These are phyloP conservation scores for Erythrophleum fordii DNA, from an alignment of 306 rosid genomes.

Conservation along the genomic window DNA sequence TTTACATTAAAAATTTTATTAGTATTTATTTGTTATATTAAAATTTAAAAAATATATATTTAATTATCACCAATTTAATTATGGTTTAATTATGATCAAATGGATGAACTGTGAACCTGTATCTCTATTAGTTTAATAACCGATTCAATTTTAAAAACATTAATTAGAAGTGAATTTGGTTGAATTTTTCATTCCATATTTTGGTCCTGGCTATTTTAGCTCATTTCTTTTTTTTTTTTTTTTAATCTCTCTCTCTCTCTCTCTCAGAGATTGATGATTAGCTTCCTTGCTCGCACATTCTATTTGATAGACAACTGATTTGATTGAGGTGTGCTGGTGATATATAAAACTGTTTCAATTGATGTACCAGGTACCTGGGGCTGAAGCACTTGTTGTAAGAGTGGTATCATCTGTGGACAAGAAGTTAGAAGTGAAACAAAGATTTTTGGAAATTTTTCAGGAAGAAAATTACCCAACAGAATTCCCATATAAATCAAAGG, in stretches of 20 bases:
- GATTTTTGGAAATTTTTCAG: constrained; percentile 89
- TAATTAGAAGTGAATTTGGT: neutral
- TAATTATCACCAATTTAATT: too few species aligned
- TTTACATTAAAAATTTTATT: too few species aligned
- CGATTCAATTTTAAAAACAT: too few species aligned
- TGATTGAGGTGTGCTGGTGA: neutral
- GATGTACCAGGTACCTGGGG: constrained; percentile 83
- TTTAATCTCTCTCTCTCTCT: neutral
- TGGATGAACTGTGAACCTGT: too few species aligned
- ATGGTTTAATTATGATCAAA: too few species aligned
- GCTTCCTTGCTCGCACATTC: neutral
- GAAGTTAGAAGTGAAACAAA: constrained; percentile 92
- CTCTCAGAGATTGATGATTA: constrained; percentile 10
- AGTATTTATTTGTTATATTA: too few species aligned
- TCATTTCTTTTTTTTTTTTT: neutral
- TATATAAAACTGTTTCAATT: constrained; percentile 27
- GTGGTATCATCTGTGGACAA: constrained; percentile 98
- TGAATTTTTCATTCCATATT: neutral
- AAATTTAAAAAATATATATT: too few species aligned
- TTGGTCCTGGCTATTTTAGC: neutral
- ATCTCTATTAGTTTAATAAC: too few species aligned
- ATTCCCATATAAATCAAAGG: constrained; percentile 98
- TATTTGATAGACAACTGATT: constrained; percentile 24
- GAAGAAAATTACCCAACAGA: constrained; percentile 96
- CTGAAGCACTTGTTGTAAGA: constrained; percentile 88